A percentile compares a stretch with the other conserved stretches of the same genome.
These are phyloP conservation scores for Grosmannia penicillata DNA, from an alignment of 2,329 filamentous ascomycete species.

Conservation along the genomic window DNA sequence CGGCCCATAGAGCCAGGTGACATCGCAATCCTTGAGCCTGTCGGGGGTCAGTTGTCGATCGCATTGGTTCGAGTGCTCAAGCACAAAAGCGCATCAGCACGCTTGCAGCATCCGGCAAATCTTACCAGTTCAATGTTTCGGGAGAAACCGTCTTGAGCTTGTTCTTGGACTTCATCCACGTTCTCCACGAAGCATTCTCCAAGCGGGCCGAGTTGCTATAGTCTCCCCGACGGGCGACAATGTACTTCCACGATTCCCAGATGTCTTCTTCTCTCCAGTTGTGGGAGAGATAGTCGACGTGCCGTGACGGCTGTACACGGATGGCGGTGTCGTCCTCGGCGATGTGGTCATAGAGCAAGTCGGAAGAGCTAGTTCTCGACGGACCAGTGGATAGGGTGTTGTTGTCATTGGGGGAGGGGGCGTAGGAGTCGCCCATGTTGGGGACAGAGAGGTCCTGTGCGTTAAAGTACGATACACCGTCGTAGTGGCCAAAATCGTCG, in stretches of 20 bases:
- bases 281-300: constrained; percentile 92
- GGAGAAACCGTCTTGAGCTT: constrained; percentile 76
- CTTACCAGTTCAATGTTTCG: constrained; percentile 85
- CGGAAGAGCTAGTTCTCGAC: constrained; percentile 43
- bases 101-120: constrained; percentile 11
- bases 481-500: constrained; percentile 23
- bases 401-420: constrained; percentile 36
- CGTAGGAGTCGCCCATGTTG: constrained; percentile 31
- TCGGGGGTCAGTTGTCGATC: constrained; percentile 15
- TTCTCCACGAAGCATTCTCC: constrained; percentile 94
- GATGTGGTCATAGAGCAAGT: constrained; percentile 33
- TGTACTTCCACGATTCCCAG: constrained; percentile 93
- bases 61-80: too few relatives aligned
- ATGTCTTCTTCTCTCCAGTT: constrained; percentile 93
- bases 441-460: constrained; percentile 35
- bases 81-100: not conserved
- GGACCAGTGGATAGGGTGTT: constrained; percentile 33
- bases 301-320: constrained; percentile 59
- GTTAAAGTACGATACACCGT: constrained; percentile 28
- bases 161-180: constrained; percentile 89
- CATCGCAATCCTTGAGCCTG: constrained; percentile 93
- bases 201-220: constrained; percentile 71
- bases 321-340: constrained; percentile 72
- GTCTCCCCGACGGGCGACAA: constrained; percentile 62
- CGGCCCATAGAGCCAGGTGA: constrained; percentile 94